A percentile compares a stretch with the other conserved stretches of the same genome.
Evolutionary conservation across 768 basidiomycete species (phyloP).

Genomic region (Nidularia sp.): DNA sequence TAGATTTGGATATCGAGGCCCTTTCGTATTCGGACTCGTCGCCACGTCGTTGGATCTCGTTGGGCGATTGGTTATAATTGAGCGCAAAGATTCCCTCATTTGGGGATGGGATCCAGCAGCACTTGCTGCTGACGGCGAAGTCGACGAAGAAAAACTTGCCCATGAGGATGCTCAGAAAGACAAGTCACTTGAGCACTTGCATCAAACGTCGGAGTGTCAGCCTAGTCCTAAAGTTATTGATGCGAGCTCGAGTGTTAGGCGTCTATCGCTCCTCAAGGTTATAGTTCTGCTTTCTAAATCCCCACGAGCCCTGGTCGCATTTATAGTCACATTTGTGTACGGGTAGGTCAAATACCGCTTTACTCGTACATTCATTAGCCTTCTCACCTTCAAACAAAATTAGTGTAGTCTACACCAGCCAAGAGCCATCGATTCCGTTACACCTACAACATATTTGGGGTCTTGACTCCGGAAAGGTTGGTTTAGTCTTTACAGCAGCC

Average conservation of each 20-base stretch:
- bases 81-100: constrained; percentile 43
- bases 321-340: constrained; percentile 43
- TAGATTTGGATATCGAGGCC: constrained; percentile 56
- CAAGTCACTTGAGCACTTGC: background rate
- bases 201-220: background rate
- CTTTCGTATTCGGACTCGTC: constrained; percentile 50
- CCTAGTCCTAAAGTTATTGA: background rate
- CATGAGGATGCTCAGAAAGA: background rate
- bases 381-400: background rate
- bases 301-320: constrained; percentile 42
- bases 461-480: constrained; percentile 46
- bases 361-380: background rate
- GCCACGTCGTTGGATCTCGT: constrained; percentile 45
- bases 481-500: constrained; percentile 63
- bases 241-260: constrained; percentile 2
- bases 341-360: constrained; percentile 35
- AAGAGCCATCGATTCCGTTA: constrained; percentile 56
- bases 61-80: constrained; percentile 52
- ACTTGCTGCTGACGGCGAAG: background rate
- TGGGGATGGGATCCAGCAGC: constrained; percentile 42
- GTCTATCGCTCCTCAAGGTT: constrained; percentile 35
- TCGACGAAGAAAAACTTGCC: too few relatives aligned
- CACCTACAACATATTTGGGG: constrained; percentile 48
- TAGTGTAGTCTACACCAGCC: constrained; percentile 44
- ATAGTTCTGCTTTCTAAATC: constrained; percentile 38